Percentiles rank a stretch among this genome's conserved stretches.
Conservation (phyloP, 495 filamentous ascomycete species). For the Podospora tetraspora region DNA sequence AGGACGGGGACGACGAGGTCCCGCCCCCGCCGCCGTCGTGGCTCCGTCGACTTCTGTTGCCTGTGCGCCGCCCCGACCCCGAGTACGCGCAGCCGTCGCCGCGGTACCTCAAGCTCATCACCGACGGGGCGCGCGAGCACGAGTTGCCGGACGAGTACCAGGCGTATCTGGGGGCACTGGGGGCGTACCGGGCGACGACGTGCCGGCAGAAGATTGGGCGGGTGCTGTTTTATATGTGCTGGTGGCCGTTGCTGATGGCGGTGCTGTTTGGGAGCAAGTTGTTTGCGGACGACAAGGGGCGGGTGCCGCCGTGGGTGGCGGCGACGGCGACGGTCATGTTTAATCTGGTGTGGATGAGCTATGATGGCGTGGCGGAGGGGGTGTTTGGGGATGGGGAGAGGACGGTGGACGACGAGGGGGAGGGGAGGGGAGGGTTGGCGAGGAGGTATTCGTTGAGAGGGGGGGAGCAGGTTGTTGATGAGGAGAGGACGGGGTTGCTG, state of each 20-base stretch:
- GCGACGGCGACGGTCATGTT: conserved; percentile 44
- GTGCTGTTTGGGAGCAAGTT: conserved; percentile 31
- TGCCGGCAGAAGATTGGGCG: conserved; percentile 59
- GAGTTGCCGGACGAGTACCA: conserved; percentile 69
- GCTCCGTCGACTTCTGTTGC: conserved; percentile 31
- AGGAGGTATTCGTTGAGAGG: background rate
- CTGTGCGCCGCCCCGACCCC: conserved; percentile 52
- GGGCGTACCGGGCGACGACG: conserved; percentile 64
- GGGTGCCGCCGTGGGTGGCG: conserved; percentile 62
- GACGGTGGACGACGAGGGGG: conserved; percentile 42
- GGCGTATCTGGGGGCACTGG: conserved; percentile 58
- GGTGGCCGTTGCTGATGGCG: conserved; percentile 37
- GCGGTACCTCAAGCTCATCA: conserved; percentile 75
- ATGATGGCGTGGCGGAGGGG: conserved; percentile 62
- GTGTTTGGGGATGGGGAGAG: conserved; percentile 88
- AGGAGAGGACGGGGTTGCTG: conserved; percentile 25
- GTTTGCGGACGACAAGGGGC: conserved; percentile 59
- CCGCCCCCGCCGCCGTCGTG: conserved; percentile 22
- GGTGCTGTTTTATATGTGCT: conserved; percentile 42
- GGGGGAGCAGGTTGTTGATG: conserved; percentile 16
- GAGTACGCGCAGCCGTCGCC: conserved; percentile 74
- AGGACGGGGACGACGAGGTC: conserved; percentile 15
- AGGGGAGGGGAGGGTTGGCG: background rate
- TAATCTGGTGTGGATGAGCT: conserved; percentile 60
- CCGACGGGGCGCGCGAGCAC: conserved; percentile 70